Conservation (phyloP, 139 green algal genomes). For the Yamagishiella unicocca region DNA sequence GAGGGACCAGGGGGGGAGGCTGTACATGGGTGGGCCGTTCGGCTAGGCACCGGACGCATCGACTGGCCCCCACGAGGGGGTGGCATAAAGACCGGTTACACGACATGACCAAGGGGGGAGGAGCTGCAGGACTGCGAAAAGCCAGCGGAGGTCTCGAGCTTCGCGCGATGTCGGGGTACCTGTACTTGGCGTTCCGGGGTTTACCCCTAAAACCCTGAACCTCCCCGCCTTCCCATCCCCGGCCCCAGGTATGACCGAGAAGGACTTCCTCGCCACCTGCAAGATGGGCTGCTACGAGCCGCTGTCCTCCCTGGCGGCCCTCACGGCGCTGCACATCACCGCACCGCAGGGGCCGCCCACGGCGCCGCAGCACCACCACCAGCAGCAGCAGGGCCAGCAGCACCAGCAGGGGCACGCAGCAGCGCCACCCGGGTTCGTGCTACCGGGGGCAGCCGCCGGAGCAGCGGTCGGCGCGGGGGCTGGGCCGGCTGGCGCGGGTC, state of each 20-base stretch:
- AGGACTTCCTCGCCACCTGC: conserved; percentile 37
- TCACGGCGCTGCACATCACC: conserved; percentile 13
- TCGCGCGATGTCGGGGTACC: too few relatives aligned
- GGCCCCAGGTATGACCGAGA: conserved; percentile 17
- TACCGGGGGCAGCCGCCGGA: background rate
- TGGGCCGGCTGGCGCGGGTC: background rate
- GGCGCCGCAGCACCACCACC: background rate
- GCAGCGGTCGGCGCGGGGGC: background rate
- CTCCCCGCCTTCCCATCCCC: background rate
- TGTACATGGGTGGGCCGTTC: too few relatives aligned
- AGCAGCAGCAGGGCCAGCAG: background rate
- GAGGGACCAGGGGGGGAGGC: background rate
- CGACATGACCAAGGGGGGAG: too few relatives aligned
- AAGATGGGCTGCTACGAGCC: conserved; percentile 40
- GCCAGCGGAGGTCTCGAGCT: too few relatives aligned
- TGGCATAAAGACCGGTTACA: too few relatives aligned
- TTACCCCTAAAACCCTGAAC: too few relatives aligned
- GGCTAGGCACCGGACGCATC: too few relatives aligned
- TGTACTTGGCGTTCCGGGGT: too few relatives aligned
- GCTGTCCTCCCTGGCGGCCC: background rate
- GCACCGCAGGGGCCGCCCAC: background rate
- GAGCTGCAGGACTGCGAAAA: too few relatives aligned
- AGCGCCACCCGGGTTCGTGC: too few relatives aligned
- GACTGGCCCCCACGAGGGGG: too few relatives aligned
- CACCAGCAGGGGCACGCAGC: background rate